Percentiles rank a stretch among this genome's conserved stretches.
Conservation (phyloP, 1,284 basidiomycete genomes). For the Fistulinella cinereoalba region DNA sequence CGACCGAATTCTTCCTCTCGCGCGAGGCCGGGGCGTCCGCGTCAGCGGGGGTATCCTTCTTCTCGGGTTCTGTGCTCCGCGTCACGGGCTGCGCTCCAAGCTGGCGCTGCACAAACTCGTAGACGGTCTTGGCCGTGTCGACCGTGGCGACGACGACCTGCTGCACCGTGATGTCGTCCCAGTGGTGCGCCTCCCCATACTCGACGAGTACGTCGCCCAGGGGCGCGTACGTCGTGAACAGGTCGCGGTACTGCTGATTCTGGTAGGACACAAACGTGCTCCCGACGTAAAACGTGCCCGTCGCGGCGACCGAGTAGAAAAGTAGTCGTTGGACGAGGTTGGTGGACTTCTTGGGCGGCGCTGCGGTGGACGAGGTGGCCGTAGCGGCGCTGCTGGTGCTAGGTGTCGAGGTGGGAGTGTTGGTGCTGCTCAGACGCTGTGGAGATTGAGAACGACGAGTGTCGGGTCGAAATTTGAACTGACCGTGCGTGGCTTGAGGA, state of each 20-base stretch:
- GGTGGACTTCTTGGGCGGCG: constrained; percentile 51
- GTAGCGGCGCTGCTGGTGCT: constrained; percentile 29
- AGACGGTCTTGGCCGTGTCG: constrained; percentile 49
- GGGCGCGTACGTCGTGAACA: constrained; percentile 80
- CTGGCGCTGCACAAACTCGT: constrained; percentile 46
- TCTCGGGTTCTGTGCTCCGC: neutral
- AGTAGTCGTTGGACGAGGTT: constrained; percentile 50
- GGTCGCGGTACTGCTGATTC: constrained; percentile 71
- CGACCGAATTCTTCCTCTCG: constrained; percentile 29
- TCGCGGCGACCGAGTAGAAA: constrained; percentile 59
- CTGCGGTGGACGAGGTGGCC: constrained; percentile 34
- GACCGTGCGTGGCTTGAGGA: constrained; percentile 51
- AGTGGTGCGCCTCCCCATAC: constrained; percentile 74
- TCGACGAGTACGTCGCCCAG: constrained; percentile 75
- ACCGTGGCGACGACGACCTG: constrained; percentile 58
- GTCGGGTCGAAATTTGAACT: constrained; percentile 37
- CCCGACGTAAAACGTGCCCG: constrained; percentile 77
- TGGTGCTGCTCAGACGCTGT: constrained; percentile 53
- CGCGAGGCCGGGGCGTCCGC: constrained; percentile 29
- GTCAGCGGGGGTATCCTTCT: neutral
- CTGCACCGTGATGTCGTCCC: constrained; percentile 67
- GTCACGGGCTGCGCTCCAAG: constrained; percentile 26
- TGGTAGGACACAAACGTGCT: constrained; percentile 75
- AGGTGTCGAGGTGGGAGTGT: constrained; percentile 33
- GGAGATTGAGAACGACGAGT: neutral